A percentile compares a stretch with the other conserved stretches of the same genome.
Evolutionary conservation across 2,329 filamentous ascomycete genomes (phyloP).

Genomic region (Fusarium redolens): DNA sequence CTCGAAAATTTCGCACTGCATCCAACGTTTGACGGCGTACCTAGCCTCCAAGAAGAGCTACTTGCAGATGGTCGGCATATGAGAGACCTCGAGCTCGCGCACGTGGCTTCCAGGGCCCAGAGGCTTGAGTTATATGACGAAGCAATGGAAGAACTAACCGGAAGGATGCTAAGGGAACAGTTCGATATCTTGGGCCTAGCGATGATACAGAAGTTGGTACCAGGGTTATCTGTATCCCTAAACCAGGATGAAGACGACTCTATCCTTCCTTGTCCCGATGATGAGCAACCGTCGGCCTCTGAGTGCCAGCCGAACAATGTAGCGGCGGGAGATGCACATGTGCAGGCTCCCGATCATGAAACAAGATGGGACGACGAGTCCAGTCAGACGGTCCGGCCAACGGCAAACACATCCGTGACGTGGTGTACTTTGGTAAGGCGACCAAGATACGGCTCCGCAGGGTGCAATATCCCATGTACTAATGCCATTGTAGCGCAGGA

Average conservation of each 20-base stretch:
- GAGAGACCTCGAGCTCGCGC: not conserved
- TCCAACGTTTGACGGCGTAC: not conserved
- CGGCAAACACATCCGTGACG: not conserved
- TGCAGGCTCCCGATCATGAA: not conserved
- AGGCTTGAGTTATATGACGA: not conserved
- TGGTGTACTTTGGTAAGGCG: not conserved
- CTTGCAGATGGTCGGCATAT: not conserved
- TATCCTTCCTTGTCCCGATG: not conserved
- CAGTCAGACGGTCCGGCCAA: not conserved
- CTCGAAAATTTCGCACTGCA: not conserved
- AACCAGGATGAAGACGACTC: not conserved
- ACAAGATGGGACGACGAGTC: not conserved
- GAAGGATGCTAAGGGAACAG: not conserved
- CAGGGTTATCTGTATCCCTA: not conserved
- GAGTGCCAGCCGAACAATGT: not conserved
- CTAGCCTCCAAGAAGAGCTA: not conserved
- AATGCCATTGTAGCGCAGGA: not conserved
- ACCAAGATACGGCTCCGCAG: not conserved
- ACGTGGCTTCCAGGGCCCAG: not conserved
- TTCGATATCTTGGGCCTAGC: not conserved
- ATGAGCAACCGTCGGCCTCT: not conserved
- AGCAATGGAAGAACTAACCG: not conserved
- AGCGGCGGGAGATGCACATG: not conserved
- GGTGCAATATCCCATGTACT: not conserved
- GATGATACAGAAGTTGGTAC: not conserved